These are phyloP conservation scores for Fomitopsis pulvina DNA, from an alignment of 768 basidiomycete species.

Conservation along the genomic window DNA sequence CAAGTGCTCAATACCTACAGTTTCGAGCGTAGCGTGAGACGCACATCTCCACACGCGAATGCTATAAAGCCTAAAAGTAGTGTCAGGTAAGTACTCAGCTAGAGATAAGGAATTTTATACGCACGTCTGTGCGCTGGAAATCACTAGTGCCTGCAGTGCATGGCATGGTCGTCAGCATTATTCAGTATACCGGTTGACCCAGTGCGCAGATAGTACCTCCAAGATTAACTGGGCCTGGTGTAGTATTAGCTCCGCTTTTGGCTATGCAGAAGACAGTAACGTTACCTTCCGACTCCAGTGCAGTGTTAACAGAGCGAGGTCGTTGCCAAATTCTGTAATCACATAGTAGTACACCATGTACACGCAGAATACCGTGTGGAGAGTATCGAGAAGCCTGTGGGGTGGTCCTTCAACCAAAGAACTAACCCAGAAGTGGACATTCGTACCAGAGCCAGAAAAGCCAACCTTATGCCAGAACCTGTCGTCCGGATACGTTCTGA, in stretches of 20 bases:
- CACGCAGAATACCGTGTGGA: slow-evolving; percentile 11
- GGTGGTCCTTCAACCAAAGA: background rate
- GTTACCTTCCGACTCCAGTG: slow-evolving; percentile 14
- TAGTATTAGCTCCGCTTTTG: background rate
- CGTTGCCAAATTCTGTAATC: slow-evolving; percentile 10
- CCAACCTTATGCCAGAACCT: slow-evolving; percentile 10
- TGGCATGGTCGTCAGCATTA: background rate
- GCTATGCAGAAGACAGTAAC: background rate
- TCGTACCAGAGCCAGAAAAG: slow-evolving; percentile 12
- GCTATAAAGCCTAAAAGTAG: slow-evolving; percentile 8
- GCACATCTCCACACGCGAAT: slow-evolving; percentile 12
- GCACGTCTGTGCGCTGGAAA: slow-evolving; percentile 12
- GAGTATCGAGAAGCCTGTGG: slow-evolving; percentile 11
- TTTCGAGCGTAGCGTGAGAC: background rate
- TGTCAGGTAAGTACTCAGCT: background rate
- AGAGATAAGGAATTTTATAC: background rate
- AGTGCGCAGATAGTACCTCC: slow-evolving; percentile 9
- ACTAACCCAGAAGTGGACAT: background rate
- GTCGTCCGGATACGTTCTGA: slow-evolving; percentile 10
- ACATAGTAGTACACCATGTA: slow-evolving; percentile 16
- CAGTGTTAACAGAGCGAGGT: slow-evolving; percentile 9
- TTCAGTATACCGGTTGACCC: no score
- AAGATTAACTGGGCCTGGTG: slow-evolving; percentile 9
- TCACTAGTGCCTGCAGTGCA: slow-evolving; percentile 7
- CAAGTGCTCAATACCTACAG: background rate